Evolutionary conservation across 257 asterid genomes (phyloP).

Genomic region (Haberlea rhodopensis): DNA sequence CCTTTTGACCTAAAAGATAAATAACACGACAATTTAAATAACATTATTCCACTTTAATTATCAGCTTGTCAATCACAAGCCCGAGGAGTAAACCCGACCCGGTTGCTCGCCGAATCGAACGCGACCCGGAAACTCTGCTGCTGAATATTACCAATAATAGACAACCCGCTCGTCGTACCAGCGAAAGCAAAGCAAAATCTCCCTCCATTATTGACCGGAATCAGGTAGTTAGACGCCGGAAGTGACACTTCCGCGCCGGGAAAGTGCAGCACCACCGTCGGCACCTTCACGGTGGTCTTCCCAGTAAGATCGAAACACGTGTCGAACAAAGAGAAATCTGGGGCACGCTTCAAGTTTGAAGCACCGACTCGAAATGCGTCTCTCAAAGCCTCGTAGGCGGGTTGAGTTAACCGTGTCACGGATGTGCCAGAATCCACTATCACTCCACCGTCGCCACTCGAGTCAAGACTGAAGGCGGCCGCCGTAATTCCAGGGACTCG

Average conservation of each 20-base stretch:
- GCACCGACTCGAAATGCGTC: slow-evolving; percentile 69
- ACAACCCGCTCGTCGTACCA: slow-evolving; percentile 42
- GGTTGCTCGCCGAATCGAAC: no score
- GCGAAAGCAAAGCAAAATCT: slow-evolving; percentile 93
- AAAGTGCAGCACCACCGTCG: slow-evolving; percentile 84
- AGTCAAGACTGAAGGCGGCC: slow-evolving; percentile 56
- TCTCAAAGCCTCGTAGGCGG: slow-evolving; percentile 70
- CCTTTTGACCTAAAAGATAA: no score
- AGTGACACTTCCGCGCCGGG: slow-evolving; percentile 70
- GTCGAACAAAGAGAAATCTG: slow-evolving; percentile 67
- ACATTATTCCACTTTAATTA: no score
- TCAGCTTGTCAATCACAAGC: slow-evolving; percentile 30
- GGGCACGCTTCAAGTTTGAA: slow-evolving; percentile 38
- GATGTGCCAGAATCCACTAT: slow-evolving; percentile 91
- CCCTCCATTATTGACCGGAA: slow-evolving; percentile 71
- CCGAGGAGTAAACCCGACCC: no score
- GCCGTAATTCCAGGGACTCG: slow-evolving; percentile 52
- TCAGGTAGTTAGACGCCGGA: slow-evolving; percentile 89
- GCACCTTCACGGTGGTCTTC: slow-evolving; percentile 74
- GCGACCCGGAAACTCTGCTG: no score
- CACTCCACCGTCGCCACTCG: slow-evolving; percentile 67
- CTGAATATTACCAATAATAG: no score
- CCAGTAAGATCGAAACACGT: slow-evolving; percentile 86
- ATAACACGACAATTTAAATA: no score
- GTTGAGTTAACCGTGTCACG: slow-evolving; percentile 68